Evolutionary conservation across 805 yeast genomes (phyloP).

Genomic region (Metschnikowia kunwiensis): DNA sequence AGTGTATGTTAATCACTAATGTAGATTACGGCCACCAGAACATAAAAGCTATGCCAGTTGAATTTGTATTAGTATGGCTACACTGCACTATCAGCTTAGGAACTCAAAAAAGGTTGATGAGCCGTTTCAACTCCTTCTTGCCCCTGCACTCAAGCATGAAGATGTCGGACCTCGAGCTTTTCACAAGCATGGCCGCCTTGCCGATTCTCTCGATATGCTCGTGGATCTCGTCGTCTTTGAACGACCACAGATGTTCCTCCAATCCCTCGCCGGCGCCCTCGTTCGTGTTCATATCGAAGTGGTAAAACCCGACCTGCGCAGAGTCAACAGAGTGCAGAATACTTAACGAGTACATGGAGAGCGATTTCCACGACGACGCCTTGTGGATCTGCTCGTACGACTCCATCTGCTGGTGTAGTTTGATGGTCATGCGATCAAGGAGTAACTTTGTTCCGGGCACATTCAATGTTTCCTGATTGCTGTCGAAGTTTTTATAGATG

Average conservation of each 20-base stretch:
- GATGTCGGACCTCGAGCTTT: constrained; percentile 27
- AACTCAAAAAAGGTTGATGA: constrained; percentile 13
- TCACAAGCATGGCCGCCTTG: constrained; percentile 41
- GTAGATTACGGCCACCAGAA: too few relatives aligned
- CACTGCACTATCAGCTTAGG: too few relatives aligned
- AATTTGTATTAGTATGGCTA: too few relatives aligned
- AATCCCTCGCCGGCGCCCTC: constrained; percentile 11
- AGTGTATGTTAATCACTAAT: too few relatives aligned
- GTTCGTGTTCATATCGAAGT: constrained; percentile 25
- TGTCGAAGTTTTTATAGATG: background rate
- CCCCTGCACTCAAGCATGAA: constrained; percentile 47
- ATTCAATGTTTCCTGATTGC: background rate
- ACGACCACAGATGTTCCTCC: constrained; percentile 28
- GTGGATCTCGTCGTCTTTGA: constrained; percentile 28
- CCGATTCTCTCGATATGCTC: constrained; percentile 37
- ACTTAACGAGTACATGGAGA: constrained; percentile 37
- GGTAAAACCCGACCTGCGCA: constrained; percentile 26
- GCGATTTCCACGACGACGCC: constrained; percentile 43
- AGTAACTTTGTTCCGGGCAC: constrained; percentile 14
- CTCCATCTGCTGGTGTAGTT: constrained; percentile 38
- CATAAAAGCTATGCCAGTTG: too few relatives aligned
- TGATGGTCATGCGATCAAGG: constrained; percentile 32
- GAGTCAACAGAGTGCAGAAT: constrained; percentile 26
- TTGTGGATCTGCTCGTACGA: constrained; percentile 25
- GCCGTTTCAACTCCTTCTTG: constrained; percentile 34